Base-by-base conservation (phyloP, 805 yeast species). In the Candida railenensis region DNA sequence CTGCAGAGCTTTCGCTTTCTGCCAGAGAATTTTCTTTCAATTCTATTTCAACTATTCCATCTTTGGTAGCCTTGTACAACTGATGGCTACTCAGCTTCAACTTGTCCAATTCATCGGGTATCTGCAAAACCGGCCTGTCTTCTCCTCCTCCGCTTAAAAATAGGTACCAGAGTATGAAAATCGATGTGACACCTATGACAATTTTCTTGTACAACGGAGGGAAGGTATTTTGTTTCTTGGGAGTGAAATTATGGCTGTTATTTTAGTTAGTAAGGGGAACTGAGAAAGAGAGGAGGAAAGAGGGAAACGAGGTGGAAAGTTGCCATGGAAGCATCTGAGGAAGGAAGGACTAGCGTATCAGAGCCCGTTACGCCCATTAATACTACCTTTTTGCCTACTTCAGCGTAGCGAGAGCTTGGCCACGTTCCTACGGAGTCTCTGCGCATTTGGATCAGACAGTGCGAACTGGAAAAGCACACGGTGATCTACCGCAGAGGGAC, bases 21-120 rank as follows among this genome's bases (percentile, higher is more conserved):
- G 45, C 33, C 20, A 44, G 47, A 16, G 51, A 50, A 4, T 28
- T 40, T 18, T 41, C 43, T 3, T 22, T 22, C 15, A 30, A 34
- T 14, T 39, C 37, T 9, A 20, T 38, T n/a, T 43, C 49, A 2
- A 37, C 22, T 19, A 65, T 62, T 2, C 69, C 70, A 25, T 65
- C 67, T 40, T 64, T 62, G 41, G 70, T 66, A 28, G 56, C 71
- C 3, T 46, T 51, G 52, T 65, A 68, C 20, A 59, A 40, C 40
- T 66, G 58, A 45, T 50, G 55, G 33, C 55, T 53, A 9, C 25
- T 15, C 14, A 11, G 21, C 42, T 14, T 5, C 18, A 39, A 22
- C 11, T 22, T 22, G 11, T 39, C 42, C 21, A 39, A 15, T 18
- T 22, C 21, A 5, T 39, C 36, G 12, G 25, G 43, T n/a, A 12